Evolutionary conservation across 73 alveolate species (phyloP), one percentile per base, ranked within the genome.

Genomic region (Effrenium voratum): DNA sequence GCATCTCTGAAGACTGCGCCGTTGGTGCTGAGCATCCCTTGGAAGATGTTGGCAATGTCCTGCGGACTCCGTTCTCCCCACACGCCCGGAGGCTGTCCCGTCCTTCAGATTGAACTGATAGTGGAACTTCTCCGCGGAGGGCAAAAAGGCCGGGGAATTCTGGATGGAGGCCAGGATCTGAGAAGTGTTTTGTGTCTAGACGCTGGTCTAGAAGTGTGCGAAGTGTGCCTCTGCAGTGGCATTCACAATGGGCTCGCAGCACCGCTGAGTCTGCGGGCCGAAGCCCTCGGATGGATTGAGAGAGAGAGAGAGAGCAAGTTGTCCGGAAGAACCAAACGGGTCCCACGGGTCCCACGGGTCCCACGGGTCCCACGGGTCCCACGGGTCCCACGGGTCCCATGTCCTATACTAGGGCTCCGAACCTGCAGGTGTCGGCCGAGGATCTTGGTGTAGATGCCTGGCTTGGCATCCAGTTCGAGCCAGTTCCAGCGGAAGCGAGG

Each of bases 71-170:
- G 75, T 3, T 19, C 40, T 5, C 34, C 5, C 36, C 16, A 8
- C 16, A 24, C 34, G 40, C 3, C 68, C 68, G 3, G 22, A 32
- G 83, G 47, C 28, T 8, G n/a, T 45, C 49, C 26, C 28, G 45
- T 38, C 95, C 99, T 99, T 99, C 99, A 99, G 99, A 99, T 99
- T 99, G 99, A 99, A 99, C 99, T 99, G 99, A 99, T 99, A 99
- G 99, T 99, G 99, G 99, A 99, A 99, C 99, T 99, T 99, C 97
- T 99, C 99, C 5, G 99, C 99, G n/a, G 99, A 99, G 30, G 99
- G 99, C 99, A 99, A 95, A 99, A 99, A 99, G 52, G 99, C 98
- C 3, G 99, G 99, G 32, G 99, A 99, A 98, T 99, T 99, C 77
- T 99, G 99, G 93, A 99, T 99, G 95, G 76, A 87, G 68, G 95